Evolutionary conservation across 1,284 basidiomycete species (phyloP).

Genomic region (Austroboletus niveus): DNA sequence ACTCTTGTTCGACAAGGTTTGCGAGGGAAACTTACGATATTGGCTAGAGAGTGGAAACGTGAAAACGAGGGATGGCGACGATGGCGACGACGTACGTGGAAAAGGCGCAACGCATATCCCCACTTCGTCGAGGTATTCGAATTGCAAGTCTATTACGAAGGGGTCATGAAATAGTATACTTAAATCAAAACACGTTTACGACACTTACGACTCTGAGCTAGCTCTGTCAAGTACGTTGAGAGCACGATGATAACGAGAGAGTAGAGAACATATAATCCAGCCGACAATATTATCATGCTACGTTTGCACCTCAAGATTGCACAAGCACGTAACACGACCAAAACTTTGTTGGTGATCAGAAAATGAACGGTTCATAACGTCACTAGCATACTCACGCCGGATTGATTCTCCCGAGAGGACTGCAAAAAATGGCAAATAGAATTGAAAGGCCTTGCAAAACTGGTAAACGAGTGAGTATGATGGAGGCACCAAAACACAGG

Average conservation of each 20-base stretch:
- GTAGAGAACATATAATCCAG: conserved; percentile 13
- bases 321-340: conserved; percentile 25
- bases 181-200: neutral
- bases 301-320: conserved; percentile 16
- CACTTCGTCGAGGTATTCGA: conserved; percentile 5
- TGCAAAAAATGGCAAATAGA: conserved; percentile 5
- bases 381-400: conserved; percentile 15
- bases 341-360: conserved; percentile 7
- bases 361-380: neutral
- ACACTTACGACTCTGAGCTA: conserved; percentile 7
- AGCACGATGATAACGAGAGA: neutral
- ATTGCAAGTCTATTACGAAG: conserved; percentile 2
- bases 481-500: neutral
- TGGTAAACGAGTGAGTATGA: conserved; percentile 2
- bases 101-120: conserved; percentile 9
- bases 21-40: conserved; percentile 6
- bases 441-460: conserved; percentile 18
- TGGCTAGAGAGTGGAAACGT: conserved; percentile 2
- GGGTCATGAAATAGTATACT: neutral
- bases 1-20: neutral
- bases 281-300: neutral
- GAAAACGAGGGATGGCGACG: neutral
- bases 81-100: conserved; percentile 9
- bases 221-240: neutral
- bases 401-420: conserved; percentile 22